Evolutionary conservation across 108 stramenopile species (phyloP), one percentile per base, ranked within the genome.

Genomic region (Cyclostephanos tholiformis): DNA sequence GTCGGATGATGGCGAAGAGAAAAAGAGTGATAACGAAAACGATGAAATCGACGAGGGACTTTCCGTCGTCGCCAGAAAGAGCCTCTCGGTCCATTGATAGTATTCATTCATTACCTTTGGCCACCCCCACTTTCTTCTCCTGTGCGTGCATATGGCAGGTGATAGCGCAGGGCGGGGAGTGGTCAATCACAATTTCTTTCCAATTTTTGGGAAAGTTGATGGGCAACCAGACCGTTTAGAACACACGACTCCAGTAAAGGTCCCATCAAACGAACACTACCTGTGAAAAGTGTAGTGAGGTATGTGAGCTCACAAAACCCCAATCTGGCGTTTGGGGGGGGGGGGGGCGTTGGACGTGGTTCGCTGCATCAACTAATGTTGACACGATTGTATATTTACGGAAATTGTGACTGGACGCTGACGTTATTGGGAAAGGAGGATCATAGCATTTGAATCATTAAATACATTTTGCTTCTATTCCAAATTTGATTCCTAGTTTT

Each of bases 31-130:
- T 32, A 44, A 65, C 19, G 63, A 35, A 48, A 49, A 46, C 44
- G 44, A 71, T 0, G 32, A 58, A 17, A 20, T 62, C 2, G 67
- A 76, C 38, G 60, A 51, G 32, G 58, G 55, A 8, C 57, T 68
- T 38, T 27, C 67, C 4, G 41, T 26, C 17, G 29, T 66, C 19
- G 44, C 74, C 20, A 59, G 19, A 43, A 75, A 75, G 55, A 75
- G 64, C 51, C 74, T 75, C 27, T 39, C 39, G 17, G 74, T 75
- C 20, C n/a, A 50, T 44, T 75, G 46, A 62, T 71, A 17, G 4
- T 32, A 32, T 32, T 32, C 2, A 55, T 2, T 55, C 26, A 25
- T 12, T 55, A 9, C 5, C 0, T 55, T 55, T 23, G 26, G 22
- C 26, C 53, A 27, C 26, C 53, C 9, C 23, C 53, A 55, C 25